Evolutionary conservation across 257 asterid genomes (phyloP), one percentile per base, ranked within the genome.

Genomic region (Solanum rostratum): DNA sequence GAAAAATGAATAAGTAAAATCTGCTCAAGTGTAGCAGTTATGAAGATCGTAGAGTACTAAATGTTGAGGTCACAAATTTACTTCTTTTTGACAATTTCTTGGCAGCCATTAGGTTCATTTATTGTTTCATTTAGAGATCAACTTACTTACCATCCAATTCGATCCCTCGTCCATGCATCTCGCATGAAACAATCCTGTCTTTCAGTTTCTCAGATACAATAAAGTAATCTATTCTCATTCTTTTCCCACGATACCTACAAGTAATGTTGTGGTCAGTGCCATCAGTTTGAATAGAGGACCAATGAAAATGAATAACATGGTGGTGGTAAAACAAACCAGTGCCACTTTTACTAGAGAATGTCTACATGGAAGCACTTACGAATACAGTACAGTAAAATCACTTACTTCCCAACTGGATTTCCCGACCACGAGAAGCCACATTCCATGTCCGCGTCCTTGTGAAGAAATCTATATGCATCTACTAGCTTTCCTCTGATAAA

Each of bases 361-460:
- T 46, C 60, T 14, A 10, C 55, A 8, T 5, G 84, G 55, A n/a
- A 81, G 59, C 59, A 70, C 59, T 80, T 46, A 24, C 30, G 57
- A 79, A 62, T 41, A 30, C 7, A 85, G 66, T 27, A 79, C 74
- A 63, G 71, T 24, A 30, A n/a, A 66, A 39, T 65, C 80, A 83
- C 97, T 92, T 91, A 93, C 98, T 93, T 95, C 50, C 99, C 99
- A 27, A 95, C 46, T 24, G 99, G 99, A 84, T 95, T 90, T 76
- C 99, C 99, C 0, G 99, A 96, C 99, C 99, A 96, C 49, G 99
- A 96, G 90, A 96, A 95, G 84, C 99, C 99, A 52, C 85, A 86
- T 62, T 95, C 97, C 93, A 92, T 91, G 89, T 93, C 98, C 84
- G 87, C 89, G 83, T 92, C 96, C 92, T 91, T 90, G 90, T 96